These are phyloP conservation scores for Globisporangium sylvaticum DNA, from an alignment of 352 stramenopile species.

Conservation along the genomic window DNA sequence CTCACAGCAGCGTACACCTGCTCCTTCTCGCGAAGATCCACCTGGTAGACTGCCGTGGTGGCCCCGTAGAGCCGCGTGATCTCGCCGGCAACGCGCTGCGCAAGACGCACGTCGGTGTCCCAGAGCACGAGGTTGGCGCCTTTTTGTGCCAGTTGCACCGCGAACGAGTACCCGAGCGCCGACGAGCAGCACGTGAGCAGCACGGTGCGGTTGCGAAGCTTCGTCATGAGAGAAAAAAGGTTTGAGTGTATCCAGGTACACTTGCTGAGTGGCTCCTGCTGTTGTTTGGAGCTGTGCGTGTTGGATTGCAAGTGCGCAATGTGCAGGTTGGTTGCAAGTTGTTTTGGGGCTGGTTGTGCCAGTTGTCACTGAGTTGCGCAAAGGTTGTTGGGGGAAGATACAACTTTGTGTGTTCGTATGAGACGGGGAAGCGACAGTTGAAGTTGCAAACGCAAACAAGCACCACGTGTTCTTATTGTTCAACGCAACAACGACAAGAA, in stretches of 20 bases:
- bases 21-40: constrained; percentile 12
- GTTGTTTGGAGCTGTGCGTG: not conserved
- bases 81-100: constrained; percentile 15
- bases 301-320: not conserved
- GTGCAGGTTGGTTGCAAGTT: not conserved
- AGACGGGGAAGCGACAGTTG: constrained; percentile 3
- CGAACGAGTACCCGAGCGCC: constrained; percentile 19
- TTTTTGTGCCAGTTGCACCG: constrained; percentile 14
- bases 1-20: constrained; percentile 1
- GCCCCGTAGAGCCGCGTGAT: constrained; percentile 14
- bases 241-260: not conserved
- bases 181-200: constrained; percentile 19
- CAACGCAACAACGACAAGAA: not conserved
- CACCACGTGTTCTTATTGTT: not conserved
- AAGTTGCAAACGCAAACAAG: not conserved
- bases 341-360: not conserved
- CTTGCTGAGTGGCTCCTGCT: not conserved
- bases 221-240: constrained; percentile 15
- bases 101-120: constrained; percentile 8
- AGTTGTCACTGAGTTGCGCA: not conserved
- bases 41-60: constrained; percentile 6
- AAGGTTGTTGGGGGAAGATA: not conserved
- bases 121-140: constrained; percentile 19
- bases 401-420: not conserved
- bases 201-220: constrained; percentile 17